phyloP scores from a whole-genome alignment of 2,329 filamentous ascomycete genomes.

The Sordariomycetes sp. region DNA sequence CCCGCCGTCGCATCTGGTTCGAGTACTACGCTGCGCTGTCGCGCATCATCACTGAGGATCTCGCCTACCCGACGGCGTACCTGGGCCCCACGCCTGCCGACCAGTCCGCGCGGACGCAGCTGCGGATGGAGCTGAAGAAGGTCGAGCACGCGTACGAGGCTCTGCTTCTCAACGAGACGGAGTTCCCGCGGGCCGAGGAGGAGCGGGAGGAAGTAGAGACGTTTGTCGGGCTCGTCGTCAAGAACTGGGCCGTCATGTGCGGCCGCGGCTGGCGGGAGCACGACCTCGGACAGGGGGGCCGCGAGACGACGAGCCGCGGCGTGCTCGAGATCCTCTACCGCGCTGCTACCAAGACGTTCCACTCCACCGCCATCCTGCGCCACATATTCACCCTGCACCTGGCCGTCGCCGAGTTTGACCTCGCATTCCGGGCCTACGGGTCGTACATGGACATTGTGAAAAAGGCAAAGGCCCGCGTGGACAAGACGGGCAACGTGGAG shows the following conservation, averaged over 20 bases:
- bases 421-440: conserved; percentile 82
- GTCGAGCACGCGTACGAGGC: conserved; percentile 71
- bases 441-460: conserved; percentile 84
- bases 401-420: conserved; percentile 77
- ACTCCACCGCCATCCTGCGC: conserved; percentile 79
- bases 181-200: conserved; percentile 75
- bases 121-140: conserved; percentile 64
- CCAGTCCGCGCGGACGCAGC: conserved; percentile 44
- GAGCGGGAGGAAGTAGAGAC: conserved; percentile 66
- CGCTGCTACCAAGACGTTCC: conserved; percentile 84
- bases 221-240: conserved; percentile 67
- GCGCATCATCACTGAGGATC: conserved; percentile 53
- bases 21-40: conserved; percentile 76
- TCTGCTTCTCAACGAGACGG: conserved; percentile 62
- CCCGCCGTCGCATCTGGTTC: conserved; percentile 62
- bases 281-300: conserved; percentile 71
- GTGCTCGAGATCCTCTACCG: conserved; percentile 83
- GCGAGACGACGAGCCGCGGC: conserved; percentile 58
- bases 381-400: conserved; percentile 81
- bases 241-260: conserved; percentile 75
- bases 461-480: conserved; percentile 69
- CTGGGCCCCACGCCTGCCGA: conserved; percentile 26
- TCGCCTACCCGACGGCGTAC: conserved; percentile 43
- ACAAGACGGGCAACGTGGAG: conserved; percentile 63
- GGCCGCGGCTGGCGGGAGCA: conserved; percentile 68